Evolutionary conservation across 2,329 filamentous ascomycete species (phyloP), one percentile per base, ranked within the genome.

Genomic region (Diaporthe batatas): DNA sequence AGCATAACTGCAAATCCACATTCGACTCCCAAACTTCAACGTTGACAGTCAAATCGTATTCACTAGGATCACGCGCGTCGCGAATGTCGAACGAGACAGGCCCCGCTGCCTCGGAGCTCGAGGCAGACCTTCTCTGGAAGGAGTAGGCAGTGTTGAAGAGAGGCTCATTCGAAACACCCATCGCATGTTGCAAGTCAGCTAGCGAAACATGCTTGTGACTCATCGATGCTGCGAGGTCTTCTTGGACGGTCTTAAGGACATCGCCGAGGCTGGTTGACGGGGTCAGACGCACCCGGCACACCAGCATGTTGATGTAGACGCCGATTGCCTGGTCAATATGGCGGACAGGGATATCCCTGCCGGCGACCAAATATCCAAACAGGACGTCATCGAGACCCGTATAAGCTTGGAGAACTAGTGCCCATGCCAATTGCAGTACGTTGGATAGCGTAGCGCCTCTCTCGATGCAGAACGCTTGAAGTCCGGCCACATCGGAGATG

Each of bases 101-200:
- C 11, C 36, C 57, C 16, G 34, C 25, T 42, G n/a, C 57, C 57
- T 42, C 42, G n/a, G 57, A 25, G 7, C 42, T 59, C n/a, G 57
- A 59, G 57, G 21, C 57, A 25, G 57, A 42, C 42, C 57, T 42
- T 59, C 57, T 59, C 57, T 59, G 57, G 36, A 59, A 59, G 14
- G 57, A 59, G 57, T 59, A 59, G n/a, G 57, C 57, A 29, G 57
- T 59, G 57, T 59, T 59, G 57, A 59, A 59, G 34, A 59, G 36
- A 29, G 57, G 57, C 57, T 59, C 57, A 25, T 59, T 42, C 3
- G 34, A 10, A 59, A 34, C 25, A 42, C 57, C 57, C 57, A 59
- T 59, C 6, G 36, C 34, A 3, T 59, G 57, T 59, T 59, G 57
- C n/a, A 59, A 11, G n/a, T 42, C 57, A 29, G 57, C 57, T 42